Percentiles rank a stretch among this genome's conserved stretches.
Conservation (phyloP, 495 filamentous ascomycete species). For the Hyaloscypha bicolor region DNA sequence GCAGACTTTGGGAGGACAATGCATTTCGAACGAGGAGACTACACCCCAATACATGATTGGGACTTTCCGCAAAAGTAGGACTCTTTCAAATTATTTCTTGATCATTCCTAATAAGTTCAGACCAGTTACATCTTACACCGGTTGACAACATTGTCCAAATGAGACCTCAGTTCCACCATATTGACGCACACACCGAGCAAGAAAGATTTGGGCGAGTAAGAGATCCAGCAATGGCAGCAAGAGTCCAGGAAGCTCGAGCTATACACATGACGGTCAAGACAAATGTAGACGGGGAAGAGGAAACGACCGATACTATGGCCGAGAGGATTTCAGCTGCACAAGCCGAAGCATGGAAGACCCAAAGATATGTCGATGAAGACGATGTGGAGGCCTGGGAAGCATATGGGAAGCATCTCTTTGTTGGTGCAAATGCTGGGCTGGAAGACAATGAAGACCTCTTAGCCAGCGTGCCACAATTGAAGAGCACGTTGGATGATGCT, state of each 20-base stretch:
- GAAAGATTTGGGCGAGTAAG: slow-evolving; percentile 41
- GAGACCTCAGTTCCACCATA: slow-evolving; percentile 72
- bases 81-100: background rate
- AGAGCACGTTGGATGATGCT: slow-evolving; percentile 54
- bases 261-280: slow-evolving; percentile 71
- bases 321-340: slow-evolving; percentile 57
- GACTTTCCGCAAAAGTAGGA: slow-evolving; percentile 64
- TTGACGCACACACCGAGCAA: slow-evolving; percentile 66
- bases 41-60: slow-evolving; percentile 74
- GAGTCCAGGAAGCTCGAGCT: slow-evolving; percentile 56
- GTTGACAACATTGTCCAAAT: slow-evolving; percentile 71
- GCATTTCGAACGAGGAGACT: slow-evolving; percentile 56
- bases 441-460: slow-evolving; percentile 9
- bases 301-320: slow-evolving; percentile 50
- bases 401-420: slow-evolving; percentile 60
- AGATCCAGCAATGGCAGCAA: slow-evolving; percentile 44
- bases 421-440: slow-evolving; percentile 32
- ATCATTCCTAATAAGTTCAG: slow-evolving; percentile 36
- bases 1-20: slow-evolving; percentile 69
- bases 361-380: slow-evolving; percentile 71
- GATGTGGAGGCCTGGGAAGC: slow-evolving; percentile 61
- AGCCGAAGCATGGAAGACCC: slow-evolving; percentile 66
- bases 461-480: slow-evolving; percentile 46
- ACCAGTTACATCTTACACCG: slow-evolving; percentile 68
- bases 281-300: slow-evolving; percentile 55